phyloP scores from a whole-genome alignment of 2,329 filamentous ascomycete species.

The Ophiostoma triangulosporum region DNA sequence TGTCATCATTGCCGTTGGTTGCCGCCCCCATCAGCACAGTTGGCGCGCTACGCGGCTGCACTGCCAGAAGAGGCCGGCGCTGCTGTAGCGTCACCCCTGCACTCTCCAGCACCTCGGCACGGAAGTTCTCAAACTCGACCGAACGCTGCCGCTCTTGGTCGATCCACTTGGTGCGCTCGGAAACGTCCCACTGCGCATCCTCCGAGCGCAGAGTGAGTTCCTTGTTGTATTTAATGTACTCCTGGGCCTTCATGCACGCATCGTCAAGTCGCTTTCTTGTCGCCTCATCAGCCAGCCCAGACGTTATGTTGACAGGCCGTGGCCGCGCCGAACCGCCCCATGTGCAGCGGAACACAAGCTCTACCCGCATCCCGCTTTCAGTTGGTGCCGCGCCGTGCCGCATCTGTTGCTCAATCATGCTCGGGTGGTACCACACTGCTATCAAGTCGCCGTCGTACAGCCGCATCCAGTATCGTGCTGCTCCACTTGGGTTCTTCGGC shows the following conservation, averaged over 20 bases:
- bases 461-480: conserved; percentile 50
- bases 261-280: conserved; percentile 34
- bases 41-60: neutral
- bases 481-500: conserved; percentile 35
- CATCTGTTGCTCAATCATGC: neutral
- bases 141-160: conserved; percentile 36
- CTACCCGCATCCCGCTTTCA: conserved; percentile 18
- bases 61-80: neutral
- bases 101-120: conserved; percentile 16
- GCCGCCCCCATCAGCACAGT: neutral
- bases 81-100: neutral
- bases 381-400: conserved; percentile 14
- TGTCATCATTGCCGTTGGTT: neutral
- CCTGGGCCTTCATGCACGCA: conserved; percentile 32
- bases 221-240: conserved; percentile 26
- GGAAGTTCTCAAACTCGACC: conserved; percentile 33
- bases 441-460: conserved; percentile 68
- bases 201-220: conserved; percentile 28
- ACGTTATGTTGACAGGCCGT: conserved; percentile 17
- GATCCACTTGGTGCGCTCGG: conserved; percentile 27
- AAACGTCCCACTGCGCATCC: conserved; percentile 32
- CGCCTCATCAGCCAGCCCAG: conserved; percentile 24
- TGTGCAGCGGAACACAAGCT: conserved; percentile 37
- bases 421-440: conserved; percentile 48
- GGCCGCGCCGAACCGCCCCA: conserved; percentile 40